These are phyloP conservation scores for Candida nitratophila DNA, from an alignment of 805 yeast species.

Conservation along the genomic window DNA sequence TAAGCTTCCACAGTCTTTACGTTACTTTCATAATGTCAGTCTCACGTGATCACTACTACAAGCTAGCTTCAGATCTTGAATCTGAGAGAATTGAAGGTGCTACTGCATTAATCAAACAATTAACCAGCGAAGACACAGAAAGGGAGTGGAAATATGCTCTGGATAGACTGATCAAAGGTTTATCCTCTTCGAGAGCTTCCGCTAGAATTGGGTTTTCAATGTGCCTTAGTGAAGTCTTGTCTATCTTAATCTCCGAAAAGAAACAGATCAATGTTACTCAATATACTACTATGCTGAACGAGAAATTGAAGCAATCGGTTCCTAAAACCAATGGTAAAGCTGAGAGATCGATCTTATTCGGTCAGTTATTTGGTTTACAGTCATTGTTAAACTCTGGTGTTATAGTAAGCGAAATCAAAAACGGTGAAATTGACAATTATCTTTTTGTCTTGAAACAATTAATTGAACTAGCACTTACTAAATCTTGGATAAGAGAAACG, in stretches of 20 bases:
- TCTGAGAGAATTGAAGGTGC: constrained; percentile 71
- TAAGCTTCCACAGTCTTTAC: too few species aligned
- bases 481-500: constrained; percentile 85
- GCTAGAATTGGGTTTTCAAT: constrained; percentile 86
- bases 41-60: constrained; percentile 69
- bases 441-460: constrained; percentile 37
- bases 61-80: constrained; percentile 69
- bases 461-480: constrained; percentile 51
- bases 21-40: too few species aligned
- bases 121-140: constrained; percentile 33
- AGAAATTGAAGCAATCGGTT: constrained; percentile 31
- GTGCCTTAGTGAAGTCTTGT: constrained; percentile 68
- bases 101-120: constrained; percentile 52
- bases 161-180: constrained; percentile 70
- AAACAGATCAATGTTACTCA: constrained; percentile 30
- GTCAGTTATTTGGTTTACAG: constrained; percentile 79
- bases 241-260: constrained; percentile 22
- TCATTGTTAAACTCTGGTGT: constrained; percentile 54
- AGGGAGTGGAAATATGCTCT: constrained; percentile 80
- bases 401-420: constrained; percentile 17
- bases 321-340: constrained; percentile 68
- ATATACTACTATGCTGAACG: constrained; percentile 28
- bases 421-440: constrained; percentile 18
- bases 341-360: constrained; percentile 73
- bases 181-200: constrained; percentile 73